Percentiles rank a stretch among this genome's conserved stretches.
Conservation (phyloP, 805 yeast genomes). For the Torulaspora delbrueckii region DNA sequence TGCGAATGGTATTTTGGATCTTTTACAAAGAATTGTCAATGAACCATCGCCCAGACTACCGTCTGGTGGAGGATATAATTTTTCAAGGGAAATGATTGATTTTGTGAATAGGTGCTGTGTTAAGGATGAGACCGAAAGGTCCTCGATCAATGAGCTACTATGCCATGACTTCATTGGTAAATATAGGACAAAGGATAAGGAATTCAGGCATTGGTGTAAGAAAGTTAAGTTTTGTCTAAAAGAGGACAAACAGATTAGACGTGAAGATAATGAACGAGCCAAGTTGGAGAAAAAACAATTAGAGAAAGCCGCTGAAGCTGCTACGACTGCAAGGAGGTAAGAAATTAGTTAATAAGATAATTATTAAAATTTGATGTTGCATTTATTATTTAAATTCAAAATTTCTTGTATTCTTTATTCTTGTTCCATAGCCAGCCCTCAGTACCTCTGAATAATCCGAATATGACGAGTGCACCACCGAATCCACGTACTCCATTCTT, state of each 20-base stretch:
- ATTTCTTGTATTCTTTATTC: constrained; percentile 25
- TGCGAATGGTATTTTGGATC: constrained; percentile 85
- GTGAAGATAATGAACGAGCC: constrained; percentile 31
- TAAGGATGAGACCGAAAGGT: constrained; percentile 62
- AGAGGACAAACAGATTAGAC: constrained; percentile 31
- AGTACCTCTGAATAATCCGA: constrained; percentile 59
- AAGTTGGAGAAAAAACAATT: constrained; percentile 29
- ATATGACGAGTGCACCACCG: constrained; percentile 51
- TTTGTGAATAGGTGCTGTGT: constrained; percentile 72
- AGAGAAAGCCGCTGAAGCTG: constrained; percentile 24
- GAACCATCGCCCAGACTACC: constrained; percentile 82
- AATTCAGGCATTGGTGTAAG: constrained; percentile 42
- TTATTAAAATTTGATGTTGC: neutral
- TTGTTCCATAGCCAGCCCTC: constrained; percentile 56
- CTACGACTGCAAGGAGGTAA: constrained; percentile 19
- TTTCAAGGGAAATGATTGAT: constrained; percentile 47
- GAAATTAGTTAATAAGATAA: neutral
- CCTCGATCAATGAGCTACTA: constrained; percentile 68
- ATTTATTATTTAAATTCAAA: constrained; percentile 2
- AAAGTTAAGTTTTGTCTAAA: constrained; percentile 32
- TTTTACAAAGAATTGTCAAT: constrained; percentile 87
- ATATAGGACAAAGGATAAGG: constrained; percentile 35
- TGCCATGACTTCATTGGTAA: constrained; percentile 35
- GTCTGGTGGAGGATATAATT: constrained; percentile 31
- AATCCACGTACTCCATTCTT: constrained; percentile 45